Conservation (phyloP, 805 yeast genomes). For the Metschnikowia chrysomelidarum region DNA sequence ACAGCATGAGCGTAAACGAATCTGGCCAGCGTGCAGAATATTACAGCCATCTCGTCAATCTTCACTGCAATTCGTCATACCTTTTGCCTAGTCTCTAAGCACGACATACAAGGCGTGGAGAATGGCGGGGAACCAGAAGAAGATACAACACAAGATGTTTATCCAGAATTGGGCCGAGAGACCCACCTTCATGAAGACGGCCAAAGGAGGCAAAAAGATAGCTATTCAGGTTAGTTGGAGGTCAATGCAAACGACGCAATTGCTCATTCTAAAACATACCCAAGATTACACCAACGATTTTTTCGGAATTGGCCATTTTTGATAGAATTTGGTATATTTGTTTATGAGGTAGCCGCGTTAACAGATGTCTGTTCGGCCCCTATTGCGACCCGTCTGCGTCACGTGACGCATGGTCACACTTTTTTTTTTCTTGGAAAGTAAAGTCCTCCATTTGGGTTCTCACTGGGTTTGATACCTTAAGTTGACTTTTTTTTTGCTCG, state of each 20-base stretch:
- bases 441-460: too few relatives aligned
- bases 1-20: too few relatives aligned
- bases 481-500: too few relatives aligned
- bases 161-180: slow-evolving; percentile 62
- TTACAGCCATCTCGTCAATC: too few relatives aligned
- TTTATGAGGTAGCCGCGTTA: too few relatives aligned
- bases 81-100: slow-evolving; percentile 23
- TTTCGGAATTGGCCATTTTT: slow-evolving; percentile 39
- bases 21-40: too few relatives aligned
- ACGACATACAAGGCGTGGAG: slow-evolving; percentile 72
- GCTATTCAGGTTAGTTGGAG: slow-evolving; percentile 37
- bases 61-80: too few relatives aligned
- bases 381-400: too few relatives aligned
- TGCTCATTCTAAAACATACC: slow-evolving; percentile 22
- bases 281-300: slow-evolving; percentile 38
- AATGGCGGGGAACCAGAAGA: slow-evolving; percentile 77
- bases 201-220: slow-evolving; percentile 69
- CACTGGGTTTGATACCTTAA: too few relatives aligned
- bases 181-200: slow-evolving; percentile 71
- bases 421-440: too few relatives aligned
- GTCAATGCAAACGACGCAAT: background rate
- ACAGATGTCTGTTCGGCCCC: too few relatives aligned
- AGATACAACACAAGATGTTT: slow-evolving; percentile 60
- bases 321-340: background rate
- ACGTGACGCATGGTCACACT: too few relatives aligned